Evolutionary conservation across 495 filamentous ascomycete species (phyloP), one percentile per base, ranked within the genome.

Genomic region (Penicillium cosmopolitanum): DNA sequence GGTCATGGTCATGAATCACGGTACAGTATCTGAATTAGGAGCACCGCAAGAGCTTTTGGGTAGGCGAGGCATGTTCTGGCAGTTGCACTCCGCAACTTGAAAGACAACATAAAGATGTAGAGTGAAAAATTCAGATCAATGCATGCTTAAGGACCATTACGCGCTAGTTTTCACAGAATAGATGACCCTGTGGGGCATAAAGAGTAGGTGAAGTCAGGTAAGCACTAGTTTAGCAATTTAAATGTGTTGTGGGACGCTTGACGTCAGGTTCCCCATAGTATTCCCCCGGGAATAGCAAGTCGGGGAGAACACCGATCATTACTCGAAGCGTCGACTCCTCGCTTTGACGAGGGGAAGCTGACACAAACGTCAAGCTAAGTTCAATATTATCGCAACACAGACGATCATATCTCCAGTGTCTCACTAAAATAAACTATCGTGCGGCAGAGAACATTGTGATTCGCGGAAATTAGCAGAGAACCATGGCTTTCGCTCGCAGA

Each of bases 401-500:
- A 16, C n/a, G 13, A 31, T 33, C 11, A 10, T 18, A 38, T 55
- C 38, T 33, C 21, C 53, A 4, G 34, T 33, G 12, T 25, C 31
- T 11, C 19, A 9, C 11, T 50, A 4, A 42, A 25, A 31, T 38
- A 21, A 21, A 38, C 15, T 53, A n/a, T 40, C 42, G 42, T 34
- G 35, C 46, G 46, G n/a, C 35, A 25, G 6, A 51, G 23, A 42
- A 54, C 19, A 8, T 40, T 36, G 21, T 13, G 47, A 44, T 51
- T 31, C 34, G 16, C 23, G 12, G 23, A 52, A 19, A 13, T 15
- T 5, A 46, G 43, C 43, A 46, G 18, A 31, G 28, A 10, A 65
- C 16, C 23, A 76, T 76, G 73, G 70, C 73, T 11, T 70, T 76
- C 21, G 62, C 68, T 9, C 61, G 72, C 43, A 65, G 73, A 21